Evolutionary conservation across 768 basidiomycete species (phyloP).

Genomic region (Albatrellus ellisii): DNA sequence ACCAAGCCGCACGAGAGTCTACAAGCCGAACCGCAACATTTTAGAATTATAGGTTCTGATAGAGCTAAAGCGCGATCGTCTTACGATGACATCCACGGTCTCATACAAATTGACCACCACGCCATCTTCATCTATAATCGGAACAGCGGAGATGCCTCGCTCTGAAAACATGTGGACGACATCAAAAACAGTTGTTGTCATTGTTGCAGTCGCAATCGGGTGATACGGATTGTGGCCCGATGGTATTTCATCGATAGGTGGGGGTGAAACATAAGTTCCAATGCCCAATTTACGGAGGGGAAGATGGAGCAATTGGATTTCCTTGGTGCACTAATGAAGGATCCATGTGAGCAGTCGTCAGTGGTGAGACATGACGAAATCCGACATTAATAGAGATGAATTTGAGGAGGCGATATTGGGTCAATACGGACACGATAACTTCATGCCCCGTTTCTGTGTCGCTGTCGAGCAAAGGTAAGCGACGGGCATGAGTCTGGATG

Average conservation of each 20-base stretch:
- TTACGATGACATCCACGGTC: slow-evolving; percentile 96
- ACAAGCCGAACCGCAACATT: no score
- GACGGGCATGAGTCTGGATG: slow-evolving; percentile 90
- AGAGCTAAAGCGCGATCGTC: slow-evolving; percentile 20
- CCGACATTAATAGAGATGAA: slow-evolving; percentile 94
- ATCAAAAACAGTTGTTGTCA: slow-evolving; percentile 89
- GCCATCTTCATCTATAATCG: slow-evolving; percentile 87
- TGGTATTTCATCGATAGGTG: slow-evolving; percentile 33
- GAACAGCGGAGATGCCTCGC: slow-evolving; percentile 90
- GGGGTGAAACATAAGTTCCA: slow-evolving; percentile 69
- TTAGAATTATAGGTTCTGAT: neutral
- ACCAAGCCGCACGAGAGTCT: slow-evolving; percentile 92
- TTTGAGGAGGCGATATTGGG: slow-evolving; percentile 95
- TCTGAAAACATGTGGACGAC: slow-evolving; percentile 99
- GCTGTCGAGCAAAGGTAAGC: slow-evolving; percentile 85
- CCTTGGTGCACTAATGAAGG: slow-evolving; percentile 58
- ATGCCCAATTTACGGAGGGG: slow-evolving; percentile 81
- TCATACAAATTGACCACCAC: slow-evolving; percentile 95
- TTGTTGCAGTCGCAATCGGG: slow-evolving; percentile 85
- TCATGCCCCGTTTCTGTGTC: slow-evolving; percentile 93
- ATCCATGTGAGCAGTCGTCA: neutral
- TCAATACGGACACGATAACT: slow-evolving; percentile 89
- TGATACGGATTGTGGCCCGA: slow-evolving; percentile 61
- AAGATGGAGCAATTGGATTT: slow-evolving; percentile 69
- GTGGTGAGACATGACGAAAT: slow-evolving; percentile 8